Evolutionary conservation across 2,329 filamentous ascomycete species (phyloP).

Genomic region (Pseudogymnoascus sp.): DNA sequence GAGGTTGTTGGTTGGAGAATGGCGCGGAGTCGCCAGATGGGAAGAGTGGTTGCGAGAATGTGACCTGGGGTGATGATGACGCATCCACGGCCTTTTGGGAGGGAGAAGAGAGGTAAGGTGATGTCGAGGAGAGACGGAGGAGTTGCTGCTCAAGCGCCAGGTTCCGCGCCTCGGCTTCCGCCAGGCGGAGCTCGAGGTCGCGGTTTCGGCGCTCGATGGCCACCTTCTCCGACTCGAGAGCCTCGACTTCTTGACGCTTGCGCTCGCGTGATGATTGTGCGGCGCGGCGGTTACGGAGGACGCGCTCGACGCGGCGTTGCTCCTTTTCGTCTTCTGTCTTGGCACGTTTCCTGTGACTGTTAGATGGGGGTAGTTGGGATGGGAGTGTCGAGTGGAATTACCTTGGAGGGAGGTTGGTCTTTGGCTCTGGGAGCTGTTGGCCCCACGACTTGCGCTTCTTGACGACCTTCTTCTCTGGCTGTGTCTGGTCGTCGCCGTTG

Average conservation of each 20-base stretch:
- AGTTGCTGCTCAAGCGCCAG: conserved; percentile 25
- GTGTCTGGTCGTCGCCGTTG: conserved; percentile 19
- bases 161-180: conserved; percentile 24
- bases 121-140: conserved; percentile 36
- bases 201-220: conserved; percentile 63
- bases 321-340: conserved; percentile 99
- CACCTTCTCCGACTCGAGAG: conserved; percentile 58
- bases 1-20: conserved; percentile 28
- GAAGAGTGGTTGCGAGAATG: conserved; percentile 53
- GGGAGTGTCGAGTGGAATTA: conserved; percentile 30
- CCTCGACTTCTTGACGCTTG: conserved; percentile 64
- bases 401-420: conserved; percentile 91
- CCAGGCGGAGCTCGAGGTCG: conserved; percentile 56
- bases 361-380: conserved; percentile 17
- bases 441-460: conserved; percentile 99
- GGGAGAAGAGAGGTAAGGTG: conserved; percentile 33
- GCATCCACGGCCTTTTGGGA: conserved; percentile 5
- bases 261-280: conserved; percentile 88
- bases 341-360: conserved; percentile 68
- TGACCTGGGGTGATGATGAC: conserved; percentile 34
- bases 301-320: conserved; percentile 92
- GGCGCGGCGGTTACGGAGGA: conserved; percentile 89
- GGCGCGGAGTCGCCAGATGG: conserved; percentile 32
- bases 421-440: conserved; percentile 90
- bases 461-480: conserved; percentile 57